phyloP scores from a whole-genome alignment of 2,329 filamentous ascomycete species.

The Aspergillus floridensis region DNA sequence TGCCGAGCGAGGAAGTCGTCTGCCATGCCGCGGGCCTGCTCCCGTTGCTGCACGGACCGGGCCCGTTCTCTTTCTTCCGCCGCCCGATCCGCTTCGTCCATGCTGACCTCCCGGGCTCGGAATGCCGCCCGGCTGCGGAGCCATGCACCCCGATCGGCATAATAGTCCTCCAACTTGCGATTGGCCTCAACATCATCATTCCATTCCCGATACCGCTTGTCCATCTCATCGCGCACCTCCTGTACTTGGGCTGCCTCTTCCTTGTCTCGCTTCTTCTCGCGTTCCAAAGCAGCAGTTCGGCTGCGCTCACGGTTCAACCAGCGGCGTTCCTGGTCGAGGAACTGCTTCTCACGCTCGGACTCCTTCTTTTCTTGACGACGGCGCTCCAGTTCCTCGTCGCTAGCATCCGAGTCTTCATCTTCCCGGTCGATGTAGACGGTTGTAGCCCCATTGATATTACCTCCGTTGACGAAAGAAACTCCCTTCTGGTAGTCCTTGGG shows the following conservation, averaged over 20 bases:
- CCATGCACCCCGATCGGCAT: constrained; percentile 81
- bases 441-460: constrained; percentile 59
- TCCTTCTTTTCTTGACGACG: constrained; percentile 69
- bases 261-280: constrained; percentile 76
- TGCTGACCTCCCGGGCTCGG: constrained; percentile 67
- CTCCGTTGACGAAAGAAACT: constrained; percentile 79
- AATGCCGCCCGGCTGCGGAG: constrained; percentile 74
- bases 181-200: constrained; percentile 81
- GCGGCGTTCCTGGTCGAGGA: constrained; percentile 79
- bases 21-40: constrained; percentile 78
- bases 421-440: constrained; percentile 60
- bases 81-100: constrained; percentile 78
- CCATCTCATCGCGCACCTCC: constrained; percentile 64
- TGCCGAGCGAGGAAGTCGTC: constrained; percentile 87
- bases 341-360: constrained; percentile 74
- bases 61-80: constrained; percentile 73
- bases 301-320: constrained; percentile 89
- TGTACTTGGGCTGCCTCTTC: constrained; percentile 67
- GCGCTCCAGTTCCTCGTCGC: constrained; percentile 78
- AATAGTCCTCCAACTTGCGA: constrained; percentile 75
- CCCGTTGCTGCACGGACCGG: constrained; percentile 67
- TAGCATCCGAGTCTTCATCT: constrained; percentile 83
- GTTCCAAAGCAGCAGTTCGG: constrained; percentile 77
- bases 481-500: constrained; percentile 73
- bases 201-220: constrained; percentile 74